These are phyloP conservation scores for Fusarium sp. DNA, from an alignment of 2,329 filamentous ascomycete genomes.

Conservation along the genomic window DNA sequence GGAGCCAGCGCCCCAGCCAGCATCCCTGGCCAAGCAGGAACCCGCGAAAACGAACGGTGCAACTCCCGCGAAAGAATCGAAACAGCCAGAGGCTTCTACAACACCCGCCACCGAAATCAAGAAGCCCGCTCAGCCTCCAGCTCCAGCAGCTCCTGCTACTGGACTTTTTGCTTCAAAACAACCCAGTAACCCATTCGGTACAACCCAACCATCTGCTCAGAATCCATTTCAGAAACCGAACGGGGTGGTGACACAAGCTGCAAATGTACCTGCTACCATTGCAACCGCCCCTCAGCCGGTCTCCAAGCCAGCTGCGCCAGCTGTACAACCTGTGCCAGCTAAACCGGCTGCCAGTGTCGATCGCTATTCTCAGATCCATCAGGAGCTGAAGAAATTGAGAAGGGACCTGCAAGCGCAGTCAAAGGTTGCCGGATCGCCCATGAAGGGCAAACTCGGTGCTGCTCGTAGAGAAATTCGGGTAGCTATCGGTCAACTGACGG, in stretches of 20 bases:
- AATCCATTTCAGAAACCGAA: constrained; percentile 37
- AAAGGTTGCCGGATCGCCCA: constrained; percentile 56
- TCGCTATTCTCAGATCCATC: constrained; percentile 69
- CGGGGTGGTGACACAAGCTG: constrained; percentile 8
- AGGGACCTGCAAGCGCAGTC: constrained; percentile 69
- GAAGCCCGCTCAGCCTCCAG: constrained; percentile 21
- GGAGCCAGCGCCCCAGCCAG: constrained; percentile 47
- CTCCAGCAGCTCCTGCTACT: constrained; percentile 28
- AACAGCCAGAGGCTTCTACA: constrained; percentile 35
- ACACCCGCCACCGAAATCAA: constrained; percentile 38
- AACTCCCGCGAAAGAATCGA: constrained; percentile 37
- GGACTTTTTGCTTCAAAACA: constrained; percentile 42
- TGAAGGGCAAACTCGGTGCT: constrained; percentile 76
- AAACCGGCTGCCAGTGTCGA: constrained; percentile 47
- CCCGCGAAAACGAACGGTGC: constrained; percentile 36
- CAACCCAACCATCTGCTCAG: constrained; percentile 24
- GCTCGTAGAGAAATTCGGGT: constrained; percentile 78
- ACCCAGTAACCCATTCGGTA: constrained; percentile 38
- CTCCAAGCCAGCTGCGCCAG: constrained; percentile 24
- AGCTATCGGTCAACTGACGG: constrained; percentile 78
- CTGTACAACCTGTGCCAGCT: constrained; percentile 19
- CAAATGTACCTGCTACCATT: constrained; percentile 1
- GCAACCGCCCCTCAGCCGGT: constrained; percentile 3
- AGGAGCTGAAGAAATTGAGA: constrained; percentile 74
- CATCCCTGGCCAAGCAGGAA: constrained; percentile 37